These are phyloP conservation scores for Tricharina praecox DNA, from an alignment of 495 filamentous ascomycete genomes.

Conservation along the genomic window DNA sequence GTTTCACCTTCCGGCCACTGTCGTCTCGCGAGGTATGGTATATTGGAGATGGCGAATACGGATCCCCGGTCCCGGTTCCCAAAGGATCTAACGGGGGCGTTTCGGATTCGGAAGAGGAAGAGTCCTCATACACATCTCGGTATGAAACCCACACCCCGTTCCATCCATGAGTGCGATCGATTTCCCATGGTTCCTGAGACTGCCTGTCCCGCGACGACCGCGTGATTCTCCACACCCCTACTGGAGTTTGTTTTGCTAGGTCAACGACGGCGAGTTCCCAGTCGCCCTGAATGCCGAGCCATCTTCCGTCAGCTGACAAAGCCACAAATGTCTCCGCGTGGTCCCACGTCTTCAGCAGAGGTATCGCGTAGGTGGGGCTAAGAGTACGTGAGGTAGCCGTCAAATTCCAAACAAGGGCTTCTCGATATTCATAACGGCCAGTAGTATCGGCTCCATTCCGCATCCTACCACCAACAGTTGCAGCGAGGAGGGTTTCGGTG, in stretches of 20 bases:
- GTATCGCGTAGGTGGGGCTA: background rate
- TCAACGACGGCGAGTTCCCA: conserved; percentile 23
- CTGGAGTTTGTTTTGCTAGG: conserved; percentile 17
- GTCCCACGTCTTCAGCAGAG: conserved; percentile 3
- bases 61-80: too few relatives aligned
- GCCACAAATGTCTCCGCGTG: conserved; percentile 4
- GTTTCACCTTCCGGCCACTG: background rate
- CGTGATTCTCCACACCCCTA: conserved; percentile 14
- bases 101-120: too few relatives aligned
- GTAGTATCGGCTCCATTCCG: background rate
- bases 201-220: background rate
- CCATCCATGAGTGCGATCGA: background rate
- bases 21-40: background rate
- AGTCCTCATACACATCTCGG: background rate
- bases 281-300: conserved; percentile 18
- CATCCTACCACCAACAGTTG: conserved; percentile 14
- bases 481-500: conserved; percentile 15
- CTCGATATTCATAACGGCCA: background rate
- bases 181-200: background rate
- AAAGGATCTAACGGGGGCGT: too few relatives aligned
- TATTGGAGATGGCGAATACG: too few relatives aligned
- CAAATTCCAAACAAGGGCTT: background rate
- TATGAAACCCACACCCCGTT: background rate
- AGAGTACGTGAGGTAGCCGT: background rate
- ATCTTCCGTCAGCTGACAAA: conserved; percentile 6